Evolutionary conservation across 2,329 filamentous ascomycete genomes (phyloP).

Genomic region (Chaetothyriales sp.): DNA sequence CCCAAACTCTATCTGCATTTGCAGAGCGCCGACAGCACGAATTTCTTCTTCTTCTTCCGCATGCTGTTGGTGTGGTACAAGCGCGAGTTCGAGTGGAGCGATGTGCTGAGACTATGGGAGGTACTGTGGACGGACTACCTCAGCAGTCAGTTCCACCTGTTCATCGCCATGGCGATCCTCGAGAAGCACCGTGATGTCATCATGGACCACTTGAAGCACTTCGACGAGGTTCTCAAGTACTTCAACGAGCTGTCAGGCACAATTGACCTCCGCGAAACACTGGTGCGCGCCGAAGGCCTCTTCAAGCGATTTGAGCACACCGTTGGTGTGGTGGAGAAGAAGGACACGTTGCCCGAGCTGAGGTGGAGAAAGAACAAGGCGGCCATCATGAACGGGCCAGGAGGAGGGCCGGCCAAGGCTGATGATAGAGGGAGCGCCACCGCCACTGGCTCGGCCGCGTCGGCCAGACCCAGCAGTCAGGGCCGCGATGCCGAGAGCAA

Average conservation of each 20-base stretch:
- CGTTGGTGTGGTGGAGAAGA: conserved; percentile 85
- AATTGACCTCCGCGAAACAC: conserved; percentile 76
- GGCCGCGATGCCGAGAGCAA: conserved; percentile 13
- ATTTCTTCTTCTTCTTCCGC: conserved; percentile 98
- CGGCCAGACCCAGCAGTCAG: conserved; percentile 2
- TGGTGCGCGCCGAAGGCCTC: conserved; percentile 75
- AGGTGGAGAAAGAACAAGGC: conserved; percentile 2
- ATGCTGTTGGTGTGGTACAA: conserved; percentile 99
- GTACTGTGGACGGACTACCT: conserved; percentile 84
- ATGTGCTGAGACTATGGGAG: conserved; percentile 84
- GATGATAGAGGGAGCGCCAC: not conserved
- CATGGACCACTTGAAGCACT: conserved; percentile 83
- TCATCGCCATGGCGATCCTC: conserved; percentile 81
- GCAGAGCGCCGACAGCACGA: conserved; percentile 81
- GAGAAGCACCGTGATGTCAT: conserved; percentile 96
- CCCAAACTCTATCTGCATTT: conserved; percentile 86
- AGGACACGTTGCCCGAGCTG: conserved; percentile 58
- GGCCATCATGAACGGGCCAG: conserved; percentile 1
- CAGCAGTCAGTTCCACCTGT: conserved; percentile 83
- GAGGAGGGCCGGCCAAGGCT: not conserved
- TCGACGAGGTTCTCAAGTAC: conserved; percentile 96
- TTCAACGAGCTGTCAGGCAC: conserved; percentile 88
- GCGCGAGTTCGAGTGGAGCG: conserved; percentile 81
- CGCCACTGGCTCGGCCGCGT: not conserved
- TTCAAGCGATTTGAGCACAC: conserved; percentile 79